These are phyloP conservation scores for Lophium mytilinum DNA, from an alignment of 495 filamentous ascomycete species.

Conservation along the genomic window DNA sequence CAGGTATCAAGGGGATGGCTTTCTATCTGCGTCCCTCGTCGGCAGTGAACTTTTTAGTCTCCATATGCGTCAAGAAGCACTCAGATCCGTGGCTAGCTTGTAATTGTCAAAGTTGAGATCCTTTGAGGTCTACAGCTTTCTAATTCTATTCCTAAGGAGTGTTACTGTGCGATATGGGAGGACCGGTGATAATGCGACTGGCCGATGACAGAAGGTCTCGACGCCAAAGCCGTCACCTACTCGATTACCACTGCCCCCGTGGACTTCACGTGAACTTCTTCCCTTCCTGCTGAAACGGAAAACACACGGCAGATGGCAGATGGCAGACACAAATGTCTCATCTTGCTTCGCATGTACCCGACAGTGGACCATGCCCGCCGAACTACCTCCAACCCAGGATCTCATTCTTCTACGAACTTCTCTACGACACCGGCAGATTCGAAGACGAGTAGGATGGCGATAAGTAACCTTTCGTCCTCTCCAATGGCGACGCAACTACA, in stretches of 20 bases:
- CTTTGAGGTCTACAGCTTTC: too few relatives aligned
- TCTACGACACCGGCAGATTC: constrained; percentile 53
- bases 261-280: constrained; percentile 58
- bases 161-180: too few relatives aligned
- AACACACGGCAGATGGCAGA: constrained; percentile 39
- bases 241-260: constrained; percentile 49
- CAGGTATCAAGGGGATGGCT: too few relatives aligned
- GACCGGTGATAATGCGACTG: too few relatives aligned
- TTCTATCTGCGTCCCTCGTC: too few relatives aligned
- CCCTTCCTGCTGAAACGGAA: constrained; percentile 42
- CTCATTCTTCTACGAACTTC: constrained; percentile 62
- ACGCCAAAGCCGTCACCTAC: constrained; percentile 45
- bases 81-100: too few relatives aligned
- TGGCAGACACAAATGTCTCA: constrained; percentile 53
- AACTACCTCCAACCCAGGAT: constrained; percentile 54
- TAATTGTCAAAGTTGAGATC: too few relatives aligned
- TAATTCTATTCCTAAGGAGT: too few relatives aligned
- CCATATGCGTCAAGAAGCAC: too few relatives aligned
- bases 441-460: constrained; percentile 47
- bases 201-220: constrained; percentile 39
- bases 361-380: constrained; percentile 43
- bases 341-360: constrained; percentile 38
- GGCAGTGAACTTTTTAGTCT: too few relatives aligned
- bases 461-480: constrained; percentile 57
- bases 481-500: constrained; percentile 43